Conservation (phyloP, 441 rosid species). For the Gossypium aridum region DNA sequence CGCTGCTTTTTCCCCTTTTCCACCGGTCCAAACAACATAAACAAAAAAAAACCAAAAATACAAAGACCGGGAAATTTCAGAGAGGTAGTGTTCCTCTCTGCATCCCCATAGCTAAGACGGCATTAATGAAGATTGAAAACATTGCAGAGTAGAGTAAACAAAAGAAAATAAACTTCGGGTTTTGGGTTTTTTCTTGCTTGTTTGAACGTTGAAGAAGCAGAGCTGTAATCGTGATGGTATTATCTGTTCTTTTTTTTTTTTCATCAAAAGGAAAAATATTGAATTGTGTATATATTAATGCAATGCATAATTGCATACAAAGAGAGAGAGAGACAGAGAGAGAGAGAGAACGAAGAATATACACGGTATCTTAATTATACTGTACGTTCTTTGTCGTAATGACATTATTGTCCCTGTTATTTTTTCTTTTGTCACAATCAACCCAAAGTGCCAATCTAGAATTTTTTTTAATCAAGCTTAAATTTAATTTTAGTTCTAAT, state of each 20-base stretch:
- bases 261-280: constrained; percentile 11
- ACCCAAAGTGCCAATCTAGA: neutral
- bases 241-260: neutral
- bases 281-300: constrained; percentile 4
- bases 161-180: neutral
- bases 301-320: neutral
- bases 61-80: constrained; percentile 27
- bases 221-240: neutral
- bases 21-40: constrained; percentile 12
- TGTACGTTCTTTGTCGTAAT: neutral
- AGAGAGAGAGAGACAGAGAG: neutral
- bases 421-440: neutral
- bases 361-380: constrained; percentile 33
- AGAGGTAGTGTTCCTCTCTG: constrained; percentile 45
- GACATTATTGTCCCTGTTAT: neutral
- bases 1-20: constrained; percentile 6
- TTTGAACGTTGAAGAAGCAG: neutral
- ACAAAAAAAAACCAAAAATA: neutral
- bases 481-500: too few species aligned
- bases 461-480: too few species aligned
- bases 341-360: constrained; percentile 29
- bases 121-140: constrained; percentile 48
- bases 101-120: constrained; percentile 45
- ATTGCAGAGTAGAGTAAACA: constrained; percentile 22
- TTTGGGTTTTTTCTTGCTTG: neutral